Evolutionary conservation across 805 yeast species (phyloP).

Genomic region (Diddensiella transvaalensis): DNA sequence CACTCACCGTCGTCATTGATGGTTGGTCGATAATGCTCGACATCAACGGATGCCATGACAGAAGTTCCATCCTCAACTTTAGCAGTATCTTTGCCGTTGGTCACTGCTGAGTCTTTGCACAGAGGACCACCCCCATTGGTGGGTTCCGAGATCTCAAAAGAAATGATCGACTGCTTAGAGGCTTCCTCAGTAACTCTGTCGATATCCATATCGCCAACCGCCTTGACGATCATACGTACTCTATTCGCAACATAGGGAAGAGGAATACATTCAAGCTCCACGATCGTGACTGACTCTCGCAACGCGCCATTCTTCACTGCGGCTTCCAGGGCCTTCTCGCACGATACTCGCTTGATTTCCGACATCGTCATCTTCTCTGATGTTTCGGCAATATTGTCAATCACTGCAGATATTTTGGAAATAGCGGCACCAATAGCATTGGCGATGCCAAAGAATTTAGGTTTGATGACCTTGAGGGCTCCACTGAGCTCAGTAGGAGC

Average conservation of each 20-base stretch:
- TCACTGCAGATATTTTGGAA: slow-evolving; percentile 41
- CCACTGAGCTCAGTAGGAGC: slow-evolving; percentile 40
- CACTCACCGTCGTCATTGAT: slow-evolving; percentile 34
- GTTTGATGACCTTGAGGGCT: slow-evolving; percentile 41
- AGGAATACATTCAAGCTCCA: slow-evolving; percentile 30
- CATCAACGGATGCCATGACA: neutral
- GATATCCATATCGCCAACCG: slow-evolving; percentile 45
- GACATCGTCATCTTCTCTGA: slow-evolving; percentile 20
- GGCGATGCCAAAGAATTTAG: slow-evolving; percentile 42
- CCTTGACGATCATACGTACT: slow-evolving; percentile 21
- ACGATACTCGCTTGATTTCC: slow-evolving; percentile 21
- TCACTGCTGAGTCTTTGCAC: too few relatives aligned
- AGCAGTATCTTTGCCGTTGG: too few relatives aligned
- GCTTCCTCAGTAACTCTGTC: slow-evolving; percentile 9
- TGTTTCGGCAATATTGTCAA: slow-evolving; percentile 25
- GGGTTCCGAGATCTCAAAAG: neutral
- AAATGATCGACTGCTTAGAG: neutral
- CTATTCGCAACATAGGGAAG: slow-evolving; percentile 32
- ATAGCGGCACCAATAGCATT: slow-evolving; percentile 52
- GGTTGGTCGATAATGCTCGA: slow-evolving; percentile 25
- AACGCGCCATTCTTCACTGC: slow-evolving; percentile 31
- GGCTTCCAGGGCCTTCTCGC: slow-evolving; percentile 17
- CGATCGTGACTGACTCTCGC: slow-evolving; percentile 27
- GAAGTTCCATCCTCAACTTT: neutral
- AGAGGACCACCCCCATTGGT: neutral